Evolutionary conservation across 257 asterid genomes (phyloP).

Genomic region (Salvia miltiorrhiza): DNA sequence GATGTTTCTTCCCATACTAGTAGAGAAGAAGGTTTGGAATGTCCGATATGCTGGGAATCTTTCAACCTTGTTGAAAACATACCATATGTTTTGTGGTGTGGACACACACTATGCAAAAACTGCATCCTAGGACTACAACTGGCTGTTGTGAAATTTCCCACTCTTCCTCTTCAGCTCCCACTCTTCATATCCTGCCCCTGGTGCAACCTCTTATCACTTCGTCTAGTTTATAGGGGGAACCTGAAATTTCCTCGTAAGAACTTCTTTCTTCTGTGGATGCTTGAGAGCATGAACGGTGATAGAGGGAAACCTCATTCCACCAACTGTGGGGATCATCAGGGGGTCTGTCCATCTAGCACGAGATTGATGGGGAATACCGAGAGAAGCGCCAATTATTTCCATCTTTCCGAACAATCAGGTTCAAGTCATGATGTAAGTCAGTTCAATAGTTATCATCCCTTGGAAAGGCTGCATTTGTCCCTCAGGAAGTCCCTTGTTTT

Average conservation of each 20-base stretch:
- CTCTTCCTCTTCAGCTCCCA: constrained; percentile 84
- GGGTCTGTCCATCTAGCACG: constrained; percentile 46
- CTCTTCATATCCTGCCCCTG: constrained; percentile 92
- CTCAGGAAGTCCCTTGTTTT: constrained; percentile 56
- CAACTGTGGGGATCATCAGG: constrained; percentile 47
- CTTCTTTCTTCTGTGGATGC: constrained; percentile 97
- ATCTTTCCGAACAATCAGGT: constrained; percentile 42
- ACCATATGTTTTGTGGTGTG: constrained; percentile 93
- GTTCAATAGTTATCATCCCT: constrained; percentile 29
- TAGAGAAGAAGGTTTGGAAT: constrained; percentile 76
- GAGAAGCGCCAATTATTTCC: constrained; percentile 37
- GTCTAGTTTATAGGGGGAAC: constrained; percentile 69
- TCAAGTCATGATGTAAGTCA: constrained; percentile 32
- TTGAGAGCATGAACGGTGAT: constrained; percentile 92
- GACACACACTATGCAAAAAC: constrained; percentile 97
- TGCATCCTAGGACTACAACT: constrained; percentile 85
- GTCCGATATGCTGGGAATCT: constrained; percentile 96
- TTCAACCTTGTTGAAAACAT: constrained; percentile 88
- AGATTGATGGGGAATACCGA: constrained; percentile 28
- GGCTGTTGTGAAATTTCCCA: constrained; percentile 81
- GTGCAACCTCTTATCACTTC: constrained; percentile 83
- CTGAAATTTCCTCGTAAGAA: constrained; percentile 87
- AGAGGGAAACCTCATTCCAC: constrained; percentile 61
- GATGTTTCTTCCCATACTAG: constrained; percentile 62
- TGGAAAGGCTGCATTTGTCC: constrained; percentile 60